Base-by-base conservation (phyloP, 192 early-diverging fungal species). In the Coemansia sp. region DNA sequence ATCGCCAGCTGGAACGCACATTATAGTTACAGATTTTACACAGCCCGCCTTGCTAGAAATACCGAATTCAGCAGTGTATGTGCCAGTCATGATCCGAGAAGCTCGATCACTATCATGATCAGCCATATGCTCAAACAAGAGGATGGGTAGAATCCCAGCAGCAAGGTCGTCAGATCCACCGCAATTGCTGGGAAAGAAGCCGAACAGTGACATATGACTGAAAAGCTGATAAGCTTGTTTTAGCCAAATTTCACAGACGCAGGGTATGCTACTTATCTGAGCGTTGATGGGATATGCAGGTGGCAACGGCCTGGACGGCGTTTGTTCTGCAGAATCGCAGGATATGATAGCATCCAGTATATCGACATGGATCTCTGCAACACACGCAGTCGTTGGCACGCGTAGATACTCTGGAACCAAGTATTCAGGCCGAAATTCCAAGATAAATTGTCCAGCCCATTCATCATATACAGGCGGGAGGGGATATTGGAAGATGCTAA, bases 181-280 rank as follows among this genome's bases (percentile, higher is more conserved):
- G 32, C 4, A 4, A 32, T 32, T 32, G 0, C 32, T 32, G 32
- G 32, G 32, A 2, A 32, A 32, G 32, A 2, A 32, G 32, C 32
- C 32, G 4, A 32, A 32, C 1, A 54, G 22, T 12, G 19, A 8
- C 1, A 2, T 11, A 11, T 54, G 51, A 2, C 50, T 22, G 20
- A 20, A 22, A n/a, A n/a, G 48, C 14, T 5, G 48, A 5, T 32
- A 32, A 32, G 49, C n/a, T 9, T 61, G 61, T 8, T 17, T 58
- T 16, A 80, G 61, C 78, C 78, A 81, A 46, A 75, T 56, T 42
- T 75, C 78, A 53, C 78, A 72, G 48, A 72, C 5, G 39, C 65
- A 64, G 12, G 65, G 73, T 39, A 51, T 38, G 8, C 16, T 43
- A 7, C 14, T 37, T 3, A 20, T 14, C 7, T 57, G 16, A 9